Evolutionary conservation across 495 filamentous ascomycete species (phyloP), one percentile per base, ranked within the genome.

Genomic region (Hypoxylon fuscum): DNA sequence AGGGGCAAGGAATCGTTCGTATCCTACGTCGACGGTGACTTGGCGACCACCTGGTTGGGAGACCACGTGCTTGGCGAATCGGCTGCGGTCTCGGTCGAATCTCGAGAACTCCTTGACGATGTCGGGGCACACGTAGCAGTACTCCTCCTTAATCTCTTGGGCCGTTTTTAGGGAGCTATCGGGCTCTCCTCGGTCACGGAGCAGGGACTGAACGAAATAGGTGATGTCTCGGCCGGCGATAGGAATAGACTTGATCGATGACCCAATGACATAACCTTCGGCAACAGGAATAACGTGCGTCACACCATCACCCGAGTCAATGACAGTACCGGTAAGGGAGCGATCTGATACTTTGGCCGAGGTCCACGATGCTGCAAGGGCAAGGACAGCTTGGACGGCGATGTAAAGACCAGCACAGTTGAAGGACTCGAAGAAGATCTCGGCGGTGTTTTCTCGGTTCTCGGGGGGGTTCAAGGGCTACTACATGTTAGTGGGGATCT

Each of bases 341-440:
- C 93, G 88, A 68, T 98, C 95, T 14, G 92, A 91, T 11, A 97
- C 94, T 83, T 97, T 98, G 20, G 92, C 94, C 35, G 92, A 96
- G 18, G 96, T 98, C 95, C 96, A 98, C 12, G 94, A 97, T 5
- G 95, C 95, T 27, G 95, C 95, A 29, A 98, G 86, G 11, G 95
- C 95, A 46, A 98, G 88, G 17, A 98, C 95, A 11, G 95, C 95
- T 78, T 98, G 95, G 8, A 98, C 95, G 37, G 96, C 95, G 68
- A 98, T 98, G 77, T 98, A 98, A 34, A 98, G 88, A 75, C 95
- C 95, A 53, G 95, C 93, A 77, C 95, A 98, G 76, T 98, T 98
- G 82, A 98, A 98, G 14, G 94, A 96, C 72, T 98, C 95, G 79
- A 98, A 98, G 89, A 98, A 97, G 77, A 98, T 98, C 74, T 98